phyloP scores from a whole-genome alignment of 495 filamentous ascomycete species.

The Sphaerosporella brunnea region DNA sequence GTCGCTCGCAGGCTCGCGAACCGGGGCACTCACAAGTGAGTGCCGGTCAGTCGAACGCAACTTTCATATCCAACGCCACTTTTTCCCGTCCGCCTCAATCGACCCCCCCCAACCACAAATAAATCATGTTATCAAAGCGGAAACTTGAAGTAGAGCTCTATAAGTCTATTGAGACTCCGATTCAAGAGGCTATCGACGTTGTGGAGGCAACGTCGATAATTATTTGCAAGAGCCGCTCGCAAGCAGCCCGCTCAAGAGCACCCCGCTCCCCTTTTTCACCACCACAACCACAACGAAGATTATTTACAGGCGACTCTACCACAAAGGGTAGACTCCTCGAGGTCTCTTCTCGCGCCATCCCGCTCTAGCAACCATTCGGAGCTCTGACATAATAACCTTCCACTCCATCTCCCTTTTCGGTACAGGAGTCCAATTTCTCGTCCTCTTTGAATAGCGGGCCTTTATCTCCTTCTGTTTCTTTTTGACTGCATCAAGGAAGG shows the following conservation, averaged over 20 bases:
- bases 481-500: conserved; percentile 2
- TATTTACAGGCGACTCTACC: too few relatives aligned
- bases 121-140: background rate
- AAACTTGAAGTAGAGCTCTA: background rate
- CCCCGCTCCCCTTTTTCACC: background rate
- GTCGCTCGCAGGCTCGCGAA: too few relatives aligned
- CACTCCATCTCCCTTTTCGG: too few relatives aligned
- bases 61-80: too few relatives aligned
- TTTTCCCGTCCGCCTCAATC: background rate
- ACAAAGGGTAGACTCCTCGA: background rate
- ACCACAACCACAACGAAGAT: too few relatives aligned
- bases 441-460: background rate
- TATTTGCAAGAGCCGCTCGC: background rate
- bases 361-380: background rate
- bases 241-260: too few relatives aligned
- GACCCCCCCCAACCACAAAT: background rate
- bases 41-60: too few relatives aligned
- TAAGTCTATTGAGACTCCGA: too few relatives aligned
- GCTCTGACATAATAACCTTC: too few relatives aligned
- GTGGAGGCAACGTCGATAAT: background rate
- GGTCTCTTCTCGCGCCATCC: background rate
- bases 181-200: background rate
- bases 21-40: too few relatives aligned
- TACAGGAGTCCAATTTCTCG: background rate
- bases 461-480: background rate